Percentiles rank a stretch among this genome's conserved stretches.
Evolutionary conservation across 73 alveolate genomes (phyloP).

Genomic region (Paramecium sexaurelia): DNA sequence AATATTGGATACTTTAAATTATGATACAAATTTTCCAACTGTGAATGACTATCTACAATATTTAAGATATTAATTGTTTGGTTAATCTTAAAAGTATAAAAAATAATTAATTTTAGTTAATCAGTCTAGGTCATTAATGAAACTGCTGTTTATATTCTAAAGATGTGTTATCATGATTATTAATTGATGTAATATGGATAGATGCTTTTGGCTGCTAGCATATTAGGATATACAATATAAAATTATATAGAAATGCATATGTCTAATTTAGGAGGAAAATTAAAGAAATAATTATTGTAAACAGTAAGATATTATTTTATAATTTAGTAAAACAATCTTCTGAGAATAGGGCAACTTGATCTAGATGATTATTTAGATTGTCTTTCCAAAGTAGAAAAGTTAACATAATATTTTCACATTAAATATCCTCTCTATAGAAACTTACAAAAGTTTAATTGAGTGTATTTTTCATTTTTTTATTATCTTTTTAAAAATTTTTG

Average conservation of each 20-base stretch:
- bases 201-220: not conserved
- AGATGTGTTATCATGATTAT: slow-evolving; percentile 25
- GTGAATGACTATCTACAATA: not conserved
- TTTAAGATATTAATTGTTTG: not conserved
- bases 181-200: not conserved
- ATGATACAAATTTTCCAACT: slow-evolving; percentile 48
- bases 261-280: not conserved
- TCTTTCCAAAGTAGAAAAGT: not conserved
- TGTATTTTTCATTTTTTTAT: no score
- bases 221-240: not conserved
- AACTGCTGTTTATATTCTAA: slow-evolving; percentile 9
- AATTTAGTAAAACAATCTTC: not conserved
- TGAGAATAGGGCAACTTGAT: not conserved
- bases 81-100: not conserved
- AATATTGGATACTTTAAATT: not conserved
- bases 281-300: not conserved
- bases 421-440: not conserved
- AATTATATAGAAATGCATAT: not conserved
- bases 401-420: not conserved
- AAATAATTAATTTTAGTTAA: not conserved
- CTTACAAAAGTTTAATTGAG: not conserved
- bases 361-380: not conserved
- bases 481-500: no score
- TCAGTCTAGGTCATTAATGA: not conserved
- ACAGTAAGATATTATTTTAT: not conserved